A percentile compares a stretch with the other conserved stretches of the same genome.
Conservation (phyloP, 345 rosid genomes). For the Laguncularia racemosa region DNA sequence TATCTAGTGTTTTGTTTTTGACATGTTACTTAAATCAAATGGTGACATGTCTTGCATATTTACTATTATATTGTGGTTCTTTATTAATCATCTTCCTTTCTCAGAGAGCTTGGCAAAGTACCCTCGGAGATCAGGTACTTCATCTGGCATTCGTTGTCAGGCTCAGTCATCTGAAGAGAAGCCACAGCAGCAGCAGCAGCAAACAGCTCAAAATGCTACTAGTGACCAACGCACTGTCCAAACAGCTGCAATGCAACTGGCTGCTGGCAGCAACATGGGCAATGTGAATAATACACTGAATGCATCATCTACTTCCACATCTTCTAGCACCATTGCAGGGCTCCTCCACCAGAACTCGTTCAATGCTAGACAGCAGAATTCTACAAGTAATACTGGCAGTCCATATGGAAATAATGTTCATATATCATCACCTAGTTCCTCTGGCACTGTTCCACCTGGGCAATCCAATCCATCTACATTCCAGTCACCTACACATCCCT, state of each 20-base stretch:
- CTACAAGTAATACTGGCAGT: conserved; percentile 51
- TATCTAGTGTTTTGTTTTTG: too few species aligned
- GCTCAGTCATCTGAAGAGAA: conserved; percentile 63
- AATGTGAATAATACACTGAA: conserved; percentile 49
- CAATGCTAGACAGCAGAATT: conserved; percentile 72
- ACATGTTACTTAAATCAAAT: too few species aligned
- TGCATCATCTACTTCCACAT: conserved; percentile 48
- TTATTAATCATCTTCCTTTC: conserved; percentile 11
- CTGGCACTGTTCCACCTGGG: conserved; percentile 54
- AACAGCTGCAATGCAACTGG: conserved; percentile 33
- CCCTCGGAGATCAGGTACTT: conserved; percentile 62
- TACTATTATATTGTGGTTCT: not conserved
- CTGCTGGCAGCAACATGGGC: conserved; percentile 43
- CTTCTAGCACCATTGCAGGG: conserved; percentile 73
- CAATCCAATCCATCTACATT: conserved; percentile 58
- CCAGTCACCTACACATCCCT: conserved; percentile 66
- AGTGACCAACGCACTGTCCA: conserved; percentile 49
- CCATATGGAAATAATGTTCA: conserved; percentile 77
- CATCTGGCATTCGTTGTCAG: conserved; percentile 45
- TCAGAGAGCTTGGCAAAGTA: conserved; percentile 96
- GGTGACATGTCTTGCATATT: too few species aligned
- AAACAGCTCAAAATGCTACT: conserved; percentile 37
- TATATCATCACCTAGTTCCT: conserved; percentile 74
- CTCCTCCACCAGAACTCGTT: conserved; percentile 87
- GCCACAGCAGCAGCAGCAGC: conserved; percentile 42